These are phyloP conservation scores for Aspergillus flavus DNA, from an alignment of 2,329 filamentous ascomycete genomes.

Conservation along the genomic window DNA sequence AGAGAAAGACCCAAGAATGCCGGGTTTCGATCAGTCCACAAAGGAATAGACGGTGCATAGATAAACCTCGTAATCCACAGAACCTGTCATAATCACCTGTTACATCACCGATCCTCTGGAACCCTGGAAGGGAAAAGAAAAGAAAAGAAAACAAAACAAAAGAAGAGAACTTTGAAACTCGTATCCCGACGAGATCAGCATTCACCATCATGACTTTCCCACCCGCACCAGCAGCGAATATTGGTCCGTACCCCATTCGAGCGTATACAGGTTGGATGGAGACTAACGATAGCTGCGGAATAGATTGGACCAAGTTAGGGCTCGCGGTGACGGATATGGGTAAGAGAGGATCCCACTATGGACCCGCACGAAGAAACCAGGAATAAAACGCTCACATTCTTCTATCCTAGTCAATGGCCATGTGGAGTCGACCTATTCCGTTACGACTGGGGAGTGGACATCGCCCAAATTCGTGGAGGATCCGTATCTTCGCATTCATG, in stretches of 20 bases:
- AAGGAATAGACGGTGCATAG: not conserved
- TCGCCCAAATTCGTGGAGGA: slow-evolving; percentile 54
- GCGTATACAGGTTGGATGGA: not conserved
- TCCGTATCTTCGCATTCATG: slow-evolving; percentile 56
- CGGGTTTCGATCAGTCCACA: not conserved
- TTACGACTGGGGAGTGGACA: slow-evolving; percentile 43
- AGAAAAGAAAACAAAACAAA: not conserved
- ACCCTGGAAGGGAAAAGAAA: not conserved
- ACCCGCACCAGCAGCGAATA: not conserved
- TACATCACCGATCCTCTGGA: not conserved
- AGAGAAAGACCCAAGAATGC: not conserved
- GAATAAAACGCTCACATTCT: not conserved
- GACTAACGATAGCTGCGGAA: not conserved
- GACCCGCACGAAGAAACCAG: not conserved
- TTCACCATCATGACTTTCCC: not conserved
- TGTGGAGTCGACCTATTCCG: not conserved
- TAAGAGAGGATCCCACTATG: not conserved
- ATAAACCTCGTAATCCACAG: not conserved
- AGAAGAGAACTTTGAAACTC: not conserved
- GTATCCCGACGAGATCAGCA: not conserved
- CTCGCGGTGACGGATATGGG: not conserved
- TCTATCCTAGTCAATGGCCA: slow-evolving; percentile 1
- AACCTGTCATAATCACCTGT: not conserved
- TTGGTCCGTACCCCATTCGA: not conserved
- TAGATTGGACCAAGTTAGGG: not conserved